Evolutionary conservation across 2,329 filamentous ascomycete genomes (phyloP).

Genomic region (Colletotrichum godetiae): DNA sequence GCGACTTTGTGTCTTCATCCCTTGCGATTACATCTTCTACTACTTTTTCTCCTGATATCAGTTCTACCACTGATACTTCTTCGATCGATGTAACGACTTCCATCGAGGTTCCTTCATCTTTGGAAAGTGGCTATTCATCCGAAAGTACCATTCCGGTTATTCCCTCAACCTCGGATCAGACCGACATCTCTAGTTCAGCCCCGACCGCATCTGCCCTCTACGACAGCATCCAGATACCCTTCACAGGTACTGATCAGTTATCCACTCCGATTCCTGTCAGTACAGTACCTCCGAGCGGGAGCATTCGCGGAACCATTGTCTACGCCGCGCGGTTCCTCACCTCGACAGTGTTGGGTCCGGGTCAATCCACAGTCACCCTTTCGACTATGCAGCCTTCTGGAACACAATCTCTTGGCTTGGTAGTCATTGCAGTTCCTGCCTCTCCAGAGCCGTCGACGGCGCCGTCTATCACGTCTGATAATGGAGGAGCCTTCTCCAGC

Average conservation of each 20-base stretch:
- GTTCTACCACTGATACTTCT: background rate
- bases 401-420: slow-evolving; percentile 1
- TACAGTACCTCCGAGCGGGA: slow-evolving; percentile 10
- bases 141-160: background rate
- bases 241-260: background rate
- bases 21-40: background rate
- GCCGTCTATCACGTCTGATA: background rate
- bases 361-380: background rate
- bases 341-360: background rate
- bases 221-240: background rate
- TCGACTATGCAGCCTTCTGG: background rate
- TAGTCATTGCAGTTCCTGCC: background rate
- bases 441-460: background rate
- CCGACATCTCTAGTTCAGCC: background rate
- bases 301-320: background rate
- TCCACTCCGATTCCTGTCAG: background rate
- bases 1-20: background rate
- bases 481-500: background rate
- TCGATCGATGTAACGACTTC: background rate
- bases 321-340: slow-evolving; percentile 3
- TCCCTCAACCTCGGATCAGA: background rate
- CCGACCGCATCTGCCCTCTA: background rate
- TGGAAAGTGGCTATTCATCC: background rate
- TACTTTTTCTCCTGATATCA: background rate
- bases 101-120: background rate